Conservation (phyloP, 345 rosid genomes). For the Citropsis articulata region DNA sequence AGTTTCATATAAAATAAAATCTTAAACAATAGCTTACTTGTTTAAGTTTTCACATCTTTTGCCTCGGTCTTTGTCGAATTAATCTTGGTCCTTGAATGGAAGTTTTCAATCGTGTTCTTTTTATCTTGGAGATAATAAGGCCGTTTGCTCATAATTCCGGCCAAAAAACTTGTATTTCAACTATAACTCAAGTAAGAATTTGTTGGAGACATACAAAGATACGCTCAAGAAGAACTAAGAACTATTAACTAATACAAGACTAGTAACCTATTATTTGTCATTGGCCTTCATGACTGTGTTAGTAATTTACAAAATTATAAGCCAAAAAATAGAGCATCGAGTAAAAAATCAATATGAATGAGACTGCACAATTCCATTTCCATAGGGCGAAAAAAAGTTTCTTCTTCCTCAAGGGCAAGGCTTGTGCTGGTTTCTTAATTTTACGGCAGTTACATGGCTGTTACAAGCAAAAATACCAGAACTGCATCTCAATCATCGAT, state of each 20-base stretch:
- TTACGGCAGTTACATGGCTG: slow-evolving; percentile 2
- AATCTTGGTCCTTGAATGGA: no score
- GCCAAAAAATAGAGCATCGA: slow-evolving; percentile 27
- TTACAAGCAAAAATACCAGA: background rate
- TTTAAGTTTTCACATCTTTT: background rate
- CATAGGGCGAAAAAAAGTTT: slow-evolving; percentile 6
- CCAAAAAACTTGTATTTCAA: slow-evolving; percentile 22
- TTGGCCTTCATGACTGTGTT: slow-evolving; percentile 14
- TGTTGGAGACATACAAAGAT: slow-evolving; percentile 9
- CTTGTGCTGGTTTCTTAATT: slow-evolving; percentile 6
- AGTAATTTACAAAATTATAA: slow-evolving; percentile 32
- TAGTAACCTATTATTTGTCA: slow-evolving; percentile 18
- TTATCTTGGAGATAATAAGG: background rate
- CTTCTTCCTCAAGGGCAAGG: background rate
- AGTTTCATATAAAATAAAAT: background rate
- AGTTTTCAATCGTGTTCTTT: no score
- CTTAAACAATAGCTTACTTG: background rate
- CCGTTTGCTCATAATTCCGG: background rate
- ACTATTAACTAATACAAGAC: slow-evolving; percentile 6
- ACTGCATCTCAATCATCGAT: slow-evolving; percentile 60
- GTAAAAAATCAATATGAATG: slow-evolving; percentile 21
- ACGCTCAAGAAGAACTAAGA: background rate
- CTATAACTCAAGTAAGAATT: slow-evolving; percentile 13
- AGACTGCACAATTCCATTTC: slow-evolving; percentile 33
- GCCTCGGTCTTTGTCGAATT: background rate